These are phyloP conservation scores for Colletotrichum sp. DNA, from an alignment of 2,329 filamentous ascomycete species.

Conservation along the genomic window DNA sequence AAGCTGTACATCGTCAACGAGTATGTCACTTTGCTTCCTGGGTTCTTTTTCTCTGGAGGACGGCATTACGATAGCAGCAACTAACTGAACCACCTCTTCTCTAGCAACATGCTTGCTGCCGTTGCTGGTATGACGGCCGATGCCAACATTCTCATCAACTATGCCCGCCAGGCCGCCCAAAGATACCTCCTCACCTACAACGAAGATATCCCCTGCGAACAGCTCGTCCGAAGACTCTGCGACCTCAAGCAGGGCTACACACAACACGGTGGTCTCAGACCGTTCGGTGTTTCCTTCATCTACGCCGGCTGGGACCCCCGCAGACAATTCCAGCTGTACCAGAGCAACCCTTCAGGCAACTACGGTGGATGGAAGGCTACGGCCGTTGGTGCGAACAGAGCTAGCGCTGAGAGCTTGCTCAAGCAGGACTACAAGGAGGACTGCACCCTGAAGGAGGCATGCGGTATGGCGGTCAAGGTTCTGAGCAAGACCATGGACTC, in stretches of 20 bases:
- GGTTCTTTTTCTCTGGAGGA: background rate
- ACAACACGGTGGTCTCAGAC: slow-evolving; percentile 96
- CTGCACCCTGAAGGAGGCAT: slow-evolving; percentile 94
- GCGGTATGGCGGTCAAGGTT: slow-evolving; percentile 97
- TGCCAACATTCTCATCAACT: slow-evolving; percentile 99
- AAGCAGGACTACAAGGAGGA: slow-evolving; percentile 99
- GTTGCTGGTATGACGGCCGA: slow-evolving; percentile 99
- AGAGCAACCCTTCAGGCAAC: slow-evolving; percentile 98
- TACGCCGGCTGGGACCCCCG: slow-evolving; percentile 98
- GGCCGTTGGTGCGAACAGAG: slow-evolving; percentile 97
- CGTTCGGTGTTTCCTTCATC: slow-evolving; percentile 99
- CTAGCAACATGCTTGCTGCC: slow-evolving; percentile 99
- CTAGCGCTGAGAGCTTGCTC: slow-evolving; percentile 92
- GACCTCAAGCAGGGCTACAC: slow-evolving; percentile 99
- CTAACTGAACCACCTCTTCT: background rate
- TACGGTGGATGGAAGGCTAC: slow-evolving; percentile 99
- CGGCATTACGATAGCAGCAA: background rate
- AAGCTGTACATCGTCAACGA: slow-evolving; percentile 99
- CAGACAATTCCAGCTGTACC: slow-evolving; percentile 97
- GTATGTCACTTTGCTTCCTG: slow-evolving; percentile 55
- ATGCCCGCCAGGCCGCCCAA: slow-evolving; percentile 95
- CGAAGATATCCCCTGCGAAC: slow-evolving; percentile 99
- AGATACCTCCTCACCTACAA: slow-evolving; percentile 99
- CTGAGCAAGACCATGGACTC: slow-evolving; percentile 99
- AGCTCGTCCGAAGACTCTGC: slow-evolving; percentile 94